Evolutionary conservation across 2,329 filamentous ascomycete genomes (phyloP), one percentile per base, ranked within the genome.

Genomic region (Alternaria hordeiaustralica): DNA sequence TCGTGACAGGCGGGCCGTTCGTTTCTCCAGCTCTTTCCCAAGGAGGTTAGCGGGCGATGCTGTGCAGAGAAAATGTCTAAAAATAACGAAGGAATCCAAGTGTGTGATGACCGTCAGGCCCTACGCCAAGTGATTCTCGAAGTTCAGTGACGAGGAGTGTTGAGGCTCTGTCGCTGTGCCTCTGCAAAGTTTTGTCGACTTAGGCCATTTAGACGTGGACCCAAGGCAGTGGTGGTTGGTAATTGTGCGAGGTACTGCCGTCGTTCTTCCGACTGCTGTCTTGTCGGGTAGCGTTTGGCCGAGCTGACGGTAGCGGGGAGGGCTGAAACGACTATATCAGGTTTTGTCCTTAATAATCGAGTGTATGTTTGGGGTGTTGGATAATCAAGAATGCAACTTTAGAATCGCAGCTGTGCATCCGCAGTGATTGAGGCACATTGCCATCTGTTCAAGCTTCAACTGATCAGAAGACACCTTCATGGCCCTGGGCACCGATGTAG

Each of bases 1-100:
- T 47, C 21, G 13, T 54, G 54, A 56, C 57, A 60, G 41, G 49
- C 57, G 49, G 57, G 36, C 53, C 51, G 55, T 62, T 58, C 47
- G 46, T 54, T 47, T 59, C 55, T 47, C 49, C 55, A 59, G 47
- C 28, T 58, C 30, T 54, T 28, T 11, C 55, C 21, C 5, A 30
- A 44, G 15, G 11, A 15, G 26, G 60, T 25, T 23, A 57, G 47
- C 2, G 21, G 2, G 36, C 36, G 15, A 25, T 56, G 43, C 23
- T 3, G 23, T 23, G 23, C 28, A 53, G 18, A 20, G 30, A 45
- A 53, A 44, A 25, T 8, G 8, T 26, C 60, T 49, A 62, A 59
- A 59, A 62, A 62, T 62, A 62, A 30, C 49, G 13, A 26, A 11
- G 21, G 21, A 26, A 47, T 47, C 21, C 12, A 28, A 20, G 20